Base-by-base conservation (phyloP, 768 basidiomycete genomes). In the Hemileccinum rubropunctum region DNA sequence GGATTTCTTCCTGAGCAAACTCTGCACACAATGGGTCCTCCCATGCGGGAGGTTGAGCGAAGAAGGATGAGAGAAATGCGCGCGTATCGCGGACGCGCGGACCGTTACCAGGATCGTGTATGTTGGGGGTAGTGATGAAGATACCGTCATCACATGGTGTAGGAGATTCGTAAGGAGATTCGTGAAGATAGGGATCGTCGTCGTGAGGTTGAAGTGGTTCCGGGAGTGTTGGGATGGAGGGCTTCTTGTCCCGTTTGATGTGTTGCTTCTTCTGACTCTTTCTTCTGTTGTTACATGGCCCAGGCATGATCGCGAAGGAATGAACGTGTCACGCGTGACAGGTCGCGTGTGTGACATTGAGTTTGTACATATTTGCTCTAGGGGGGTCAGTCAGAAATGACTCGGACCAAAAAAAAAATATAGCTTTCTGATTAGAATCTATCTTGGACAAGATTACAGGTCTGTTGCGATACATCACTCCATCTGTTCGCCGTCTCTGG, bases 81-180 rank as follows among this genome's bases (percentile, higher is more conserved):
- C 69, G 71, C n/a, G 78, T 68, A 61, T 88, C 76, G 11, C 81
- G 76, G 10, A 92, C 86, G 37, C 87, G 84, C 9, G 86, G 85
- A 0, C 90, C 89, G 52, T 83, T 86, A 28, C 89, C 89, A 0
- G 86, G 86, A 63, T 91, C 85, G 52, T 86, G 70, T 17, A 91
- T 86, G 58, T 82, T 84, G 12, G 88, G 86, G 32, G 70, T 59
- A 50, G 76, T 64, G 14, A 72, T 68, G 42, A 73, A 46, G 0
- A 53, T 3, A 0, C 57, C 58, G 35, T 58, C 47, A 8, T 51
- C 45, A 6, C 2, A 38, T 36, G 52, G 34, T 28, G 35, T 40
- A 28, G 43, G 45, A 32, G 42, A 8, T 6, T 57, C 47, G 36
- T n/a, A n/a, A 39, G 15, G 14, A 17, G 52, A 20, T 18, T 47